Evolutionary conservation across 2,329 filamentous ascomycete species (phyloP).

Genomic region (Waltergamsia citrina): DNA sequence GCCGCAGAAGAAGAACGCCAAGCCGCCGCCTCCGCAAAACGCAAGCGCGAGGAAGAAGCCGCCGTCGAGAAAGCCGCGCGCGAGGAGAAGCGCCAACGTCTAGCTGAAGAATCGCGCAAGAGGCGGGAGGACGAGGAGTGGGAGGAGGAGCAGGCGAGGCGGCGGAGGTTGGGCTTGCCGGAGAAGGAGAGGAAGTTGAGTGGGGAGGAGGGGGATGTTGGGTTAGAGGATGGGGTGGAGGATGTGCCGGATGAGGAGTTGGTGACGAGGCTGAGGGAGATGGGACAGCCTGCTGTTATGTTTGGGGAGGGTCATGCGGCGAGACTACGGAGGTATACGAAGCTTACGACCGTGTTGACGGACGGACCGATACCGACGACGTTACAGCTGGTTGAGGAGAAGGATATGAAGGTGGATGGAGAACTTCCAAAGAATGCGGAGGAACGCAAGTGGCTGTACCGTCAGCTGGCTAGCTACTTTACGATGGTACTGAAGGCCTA

Average conservation of each 20-base stretch:
- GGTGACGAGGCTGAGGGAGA: slow-evolving; percentile 52
- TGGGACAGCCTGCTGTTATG: slow-evolving; percentile 64
- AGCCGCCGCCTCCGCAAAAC: slow-evolving; percentile 65
- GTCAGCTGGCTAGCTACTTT: slow-evolving; percentile 91
- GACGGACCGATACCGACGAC: slow-evolving; percentile 82
- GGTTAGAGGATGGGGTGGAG: slow-evolving; percentile 35
- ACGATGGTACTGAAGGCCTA: slow-evolving; percentile 91
- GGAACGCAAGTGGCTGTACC: slow-evolving; percentile 63
- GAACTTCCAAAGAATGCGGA: slow-evolving; percentile 53
- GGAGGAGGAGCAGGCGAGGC: slow-evolving; percentile 60
- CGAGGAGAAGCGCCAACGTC: slow-evolving; percentile 70
- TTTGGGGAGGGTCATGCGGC: slow-evolving; percentile 75
- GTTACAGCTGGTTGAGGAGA: slow-evolving; percentile 68
- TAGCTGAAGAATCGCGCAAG: slow-evolving; percentile 71
- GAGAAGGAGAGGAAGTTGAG: slow-evolving; percentile 41
- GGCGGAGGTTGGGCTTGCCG: slow-evolving; percentile 73
- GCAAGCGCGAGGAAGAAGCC: slow-evolving; percentile 82
- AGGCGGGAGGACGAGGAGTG: slow-evolving; percentile 64
- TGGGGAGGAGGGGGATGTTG: slow-evolving; percentile 32
- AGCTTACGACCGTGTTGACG: slow-evolving; percentile 51
- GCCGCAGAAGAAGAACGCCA: slow-evolving; percentile 62
- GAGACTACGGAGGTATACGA: slow-evolving; percentile 61
- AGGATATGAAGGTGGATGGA: slow-evolving; percentile 75
- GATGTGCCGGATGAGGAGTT: slow-evolving; percentile 68
- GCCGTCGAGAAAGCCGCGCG: slow-evolving; percentile 57